Conservation (phyloP, 1,284 basidiomycete species). For the Ganoderma lucidum region DNA sequence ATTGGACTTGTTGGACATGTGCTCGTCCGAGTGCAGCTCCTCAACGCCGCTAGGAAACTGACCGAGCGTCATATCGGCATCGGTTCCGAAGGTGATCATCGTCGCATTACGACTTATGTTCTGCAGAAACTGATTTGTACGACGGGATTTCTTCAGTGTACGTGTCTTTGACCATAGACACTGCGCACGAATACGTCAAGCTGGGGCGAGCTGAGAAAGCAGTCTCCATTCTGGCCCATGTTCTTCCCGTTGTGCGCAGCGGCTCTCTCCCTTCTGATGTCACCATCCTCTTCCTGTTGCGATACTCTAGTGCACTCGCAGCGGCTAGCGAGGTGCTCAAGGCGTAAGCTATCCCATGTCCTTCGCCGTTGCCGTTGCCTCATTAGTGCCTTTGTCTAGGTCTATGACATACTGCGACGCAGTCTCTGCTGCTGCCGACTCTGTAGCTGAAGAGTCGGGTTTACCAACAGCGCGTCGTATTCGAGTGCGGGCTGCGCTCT, state of each 20-base stretch:
- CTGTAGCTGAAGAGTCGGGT: slow-evolving; percentile 56
- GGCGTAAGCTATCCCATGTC: slow-evolving; percentile 57
- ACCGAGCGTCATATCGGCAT: slow-evolving; percentile 36
- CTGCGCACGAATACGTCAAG: slow-evolving; percentile 80
- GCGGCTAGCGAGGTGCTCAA: slow-evolving; percentile 64
- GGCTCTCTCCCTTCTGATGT: slow-evolving; percentile 56
- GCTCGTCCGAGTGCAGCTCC: slow-evolving; percentile 52
- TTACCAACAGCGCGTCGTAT: slow-evolving; percentile 64
- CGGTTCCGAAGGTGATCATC: slow-evolving; percentile 57
- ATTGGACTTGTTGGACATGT: slow-evolving; percentile 68
- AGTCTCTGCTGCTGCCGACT: slow-evolving; percentile 49
- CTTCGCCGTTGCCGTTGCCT: background rate
- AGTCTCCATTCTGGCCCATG: slow-evolving; percentile 64
- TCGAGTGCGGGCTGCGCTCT: slow-evolving; percentile 58
- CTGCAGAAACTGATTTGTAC: background rate
- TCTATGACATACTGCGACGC: slow-evolving; percentile 67
- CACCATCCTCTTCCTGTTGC: slow-evolving; percentile 64
- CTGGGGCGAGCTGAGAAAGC: slow-evolving; percentile 81
- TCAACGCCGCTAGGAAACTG: slow-evolving; percentile 39
- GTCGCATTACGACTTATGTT: slow-evolving; percentile 15
- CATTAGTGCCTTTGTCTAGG: slow-evolving; percentile 43
- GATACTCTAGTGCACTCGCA: slow-evolving; percentile 74
- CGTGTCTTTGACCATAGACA: slow-evolving; percentile 67
- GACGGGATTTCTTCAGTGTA: slow-evolving; percentile 58
- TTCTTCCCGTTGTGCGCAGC: slow-evolving; percentile 54